Conservation (phyloP, 345 rosid genomes). For the Hibiscus tridactylites region DNA sequence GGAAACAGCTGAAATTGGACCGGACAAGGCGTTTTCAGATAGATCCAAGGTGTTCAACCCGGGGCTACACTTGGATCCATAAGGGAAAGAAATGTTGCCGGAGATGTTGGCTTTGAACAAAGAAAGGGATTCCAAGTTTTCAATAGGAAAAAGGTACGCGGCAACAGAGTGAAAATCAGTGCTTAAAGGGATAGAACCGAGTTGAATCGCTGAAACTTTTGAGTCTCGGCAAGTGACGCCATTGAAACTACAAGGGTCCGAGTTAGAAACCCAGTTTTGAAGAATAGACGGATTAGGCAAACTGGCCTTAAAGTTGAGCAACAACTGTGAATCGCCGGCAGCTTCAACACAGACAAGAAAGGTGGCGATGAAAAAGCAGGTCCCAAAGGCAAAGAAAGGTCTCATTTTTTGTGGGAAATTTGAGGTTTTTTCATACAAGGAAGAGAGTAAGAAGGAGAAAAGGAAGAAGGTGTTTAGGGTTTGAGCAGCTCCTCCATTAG, state of each 20-base stretch:
- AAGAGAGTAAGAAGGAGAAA: background rate
- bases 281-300: constrained; percentile 41
- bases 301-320: constrained; percentile 51
- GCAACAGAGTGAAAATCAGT: constrained; percentile 54
- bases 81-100: constrained; percentile 48
- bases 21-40: constrained; percentile 51
- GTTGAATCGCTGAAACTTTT: constrained; percentile 54
- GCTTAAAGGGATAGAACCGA: constrained; percentile 29
- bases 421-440: background rate
- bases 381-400: constrained; percentile 7
- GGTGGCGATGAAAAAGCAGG: constrained; percentile 7
- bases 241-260: constrained; percentile 53
- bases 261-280: constrained; percentile 46
- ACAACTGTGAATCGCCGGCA: constrained; percentile 35
- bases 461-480: constrained; percentile 26
- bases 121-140: constrained; percentile 42
- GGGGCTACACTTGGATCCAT: constrained; percentile 60
- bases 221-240: constrained; percentile 59
- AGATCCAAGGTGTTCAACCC: constrained; percentile 61
- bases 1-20: constrained; percentile 48
- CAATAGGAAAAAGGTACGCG: constrained; percentile 41
- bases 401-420: constrained; percentile 13
- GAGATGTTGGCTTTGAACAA: constrained; percentile 43
- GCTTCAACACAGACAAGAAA: constrained; percentile 24
- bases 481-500: constrained; percentile 38